Conservation (phyloP, 2,329 filamentous ascomycete species). For the Chrysoporthe cubensis region DNA sequence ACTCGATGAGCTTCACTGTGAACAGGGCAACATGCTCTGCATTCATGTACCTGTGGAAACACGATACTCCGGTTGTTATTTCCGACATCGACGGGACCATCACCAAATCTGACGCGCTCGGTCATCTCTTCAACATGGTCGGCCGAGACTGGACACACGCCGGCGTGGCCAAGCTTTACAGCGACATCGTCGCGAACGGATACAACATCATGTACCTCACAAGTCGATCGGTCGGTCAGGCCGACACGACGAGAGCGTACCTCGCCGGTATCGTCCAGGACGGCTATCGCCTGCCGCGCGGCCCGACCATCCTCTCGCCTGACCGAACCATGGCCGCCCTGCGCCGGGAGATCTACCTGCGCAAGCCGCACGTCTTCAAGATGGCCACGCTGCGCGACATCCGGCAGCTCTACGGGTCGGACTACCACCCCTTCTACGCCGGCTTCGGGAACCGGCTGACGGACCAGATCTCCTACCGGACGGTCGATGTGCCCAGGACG, state of each 20-base stretch:
- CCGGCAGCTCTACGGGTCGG: constrained; percentile 78
- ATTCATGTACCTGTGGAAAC: constrained; percentile 91
- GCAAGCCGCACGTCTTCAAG: constrained; percentile 98
- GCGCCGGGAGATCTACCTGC: constrained; percentile 87
- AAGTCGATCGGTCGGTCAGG: constrained; percentile 88
- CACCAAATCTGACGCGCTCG: constrained; percentile 93
- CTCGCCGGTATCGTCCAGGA: constrained; percentile 89
- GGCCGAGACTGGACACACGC: constrained; percentile 97
- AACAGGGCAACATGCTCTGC: constrained; percentile 92
- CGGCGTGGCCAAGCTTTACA: constrained; percentile 95
- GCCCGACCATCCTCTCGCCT: constrained; percentile 92
- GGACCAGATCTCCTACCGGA: constrained; percentile 93
- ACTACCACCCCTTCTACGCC: constrained; percentile 87
- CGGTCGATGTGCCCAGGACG: constrained; percentile 90
- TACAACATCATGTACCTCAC: constrained; percentile 99
- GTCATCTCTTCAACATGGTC: constrained; percentile 94
- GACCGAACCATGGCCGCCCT: constrained; percentile 94
- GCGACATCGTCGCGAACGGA: constrained; percentile 90
- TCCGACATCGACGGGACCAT: constrained; percentile 99
- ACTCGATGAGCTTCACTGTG: constrained; percentile 94
- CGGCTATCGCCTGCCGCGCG: constrained; percentile 80
- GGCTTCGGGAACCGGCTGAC: constrained; percentile 97
- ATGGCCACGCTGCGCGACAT: constrained; percentile 98
- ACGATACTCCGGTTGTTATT: constrained; percentile 92
- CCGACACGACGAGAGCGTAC: constrained; percentile 88